Conservation (phyloP, 129 eudicot species). For the Arctium lappa region DNA sequence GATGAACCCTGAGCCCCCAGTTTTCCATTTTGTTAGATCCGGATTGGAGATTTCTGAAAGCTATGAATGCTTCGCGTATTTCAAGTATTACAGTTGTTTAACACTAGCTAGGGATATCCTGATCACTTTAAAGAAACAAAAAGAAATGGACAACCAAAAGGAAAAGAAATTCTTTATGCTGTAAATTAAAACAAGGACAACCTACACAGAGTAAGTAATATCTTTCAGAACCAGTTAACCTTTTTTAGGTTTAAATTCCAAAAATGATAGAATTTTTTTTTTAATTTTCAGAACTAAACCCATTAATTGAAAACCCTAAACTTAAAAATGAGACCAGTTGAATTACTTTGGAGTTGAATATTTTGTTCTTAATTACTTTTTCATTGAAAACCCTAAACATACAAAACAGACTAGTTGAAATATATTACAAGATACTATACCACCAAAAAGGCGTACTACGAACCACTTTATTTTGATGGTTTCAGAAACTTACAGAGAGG, state of each 20-base stretch:
- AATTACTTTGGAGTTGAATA: background rate
- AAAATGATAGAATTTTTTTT: background rate
- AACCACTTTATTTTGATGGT: background rate
- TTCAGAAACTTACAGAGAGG: constrained; percentile 6
- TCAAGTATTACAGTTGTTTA: constrained; percentile 26
- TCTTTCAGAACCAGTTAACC: background rate
- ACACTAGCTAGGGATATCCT: constrained; percentile 5
- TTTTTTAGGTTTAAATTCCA: background rate
- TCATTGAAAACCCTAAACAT: background rate
- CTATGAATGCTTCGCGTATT: constrained; percentile 14
- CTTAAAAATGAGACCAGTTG: background rate
- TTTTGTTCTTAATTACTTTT: background rate
- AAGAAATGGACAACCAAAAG: constrained; percentile 30
- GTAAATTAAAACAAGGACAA: constrained; percentile 27
- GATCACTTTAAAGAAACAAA: constrained; percentile 30
- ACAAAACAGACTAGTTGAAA: background rate
- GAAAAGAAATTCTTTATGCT: constrained; percentile 18
- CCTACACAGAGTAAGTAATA: background rate
- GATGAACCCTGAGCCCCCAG: constrained; percentile 19
- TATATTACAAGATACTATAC: background rate
- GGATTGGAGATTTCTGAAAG: constrained; percentile 25
- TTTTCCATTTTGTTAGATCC: constrained; percentile 26
- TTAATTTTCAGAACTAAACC: background rate
- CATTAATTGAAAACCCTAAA: background rate
- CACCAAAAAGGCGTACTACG: background rate